These are phyloP conservation scores for Ehretia macrophylla DNA, from an alignment of 257 asterid genomes.

Conservation along the genomic window DNA sequence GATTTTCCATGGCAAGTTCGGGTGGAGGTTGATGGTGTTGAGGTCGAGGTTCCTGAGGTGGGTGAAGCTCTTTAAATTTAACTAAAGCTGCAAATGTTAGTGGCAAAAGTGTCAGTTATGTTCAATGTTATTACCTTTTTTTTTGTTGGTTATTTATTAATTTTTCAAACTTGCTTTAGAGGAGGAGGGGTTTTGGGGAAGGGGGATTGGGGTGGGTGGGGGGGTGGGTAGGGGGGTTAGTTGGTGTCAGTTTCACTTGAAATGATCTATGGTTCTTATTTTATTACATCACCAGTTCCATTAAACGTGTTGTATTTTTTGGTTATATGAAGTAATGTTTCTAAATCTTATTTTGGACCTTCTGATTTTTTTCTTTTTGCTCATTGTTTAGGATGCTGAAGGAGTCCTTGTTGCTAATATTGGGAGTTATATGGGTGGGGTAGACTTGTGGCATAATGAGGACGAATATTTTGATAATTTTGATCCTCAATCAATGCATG, in stretches of 20 bases:
- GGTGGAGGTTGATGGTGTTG: constrained; percentile 93
- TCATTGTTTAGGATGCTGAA: constrained; percentile 71
- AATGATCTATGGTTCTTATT: no score
- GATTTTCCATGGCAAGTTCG: constrained; percentile 93
- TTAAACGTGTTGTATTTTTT: no score
- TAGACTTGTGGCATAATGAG: constrained; percentile 97
- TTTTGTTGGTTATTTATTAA: no score
- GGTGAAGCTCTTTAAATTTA: constrained; percentile 11
- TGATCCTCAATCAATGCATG: constrained; percentile 98
- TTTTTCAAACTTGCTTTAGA: no score
- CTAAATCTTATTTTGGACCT: background rate
- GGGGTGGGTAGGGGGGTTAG: no score
- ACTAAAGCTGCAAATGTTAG: no score
- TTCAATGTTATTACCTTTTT: no score
- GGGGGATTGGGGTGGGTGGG: background rate
- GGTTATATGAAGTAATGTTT: background rate
- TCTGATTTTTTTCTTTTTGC: background rate
- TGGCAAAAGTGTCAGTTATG: no score
- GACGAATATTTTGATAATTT: constrained; percentile 82
- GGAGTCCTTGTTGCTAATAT: constrained; percentile 91
- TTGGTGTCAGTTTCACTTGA: no score
- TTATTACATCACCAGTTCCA: no score
- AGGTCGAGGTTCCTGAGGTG: constrained; percentile 96
- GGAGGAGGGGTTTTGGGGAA: no score
- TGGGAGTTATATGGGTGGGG: constrained; percentile 99